Percentiles rank a stretch among this genome's conserved stretches.
Evolutionary conservation across 2,329 filamentous ascomycete genomes (phyloP).

Genomic region (Calcarisporium arbuscula): DNA sequence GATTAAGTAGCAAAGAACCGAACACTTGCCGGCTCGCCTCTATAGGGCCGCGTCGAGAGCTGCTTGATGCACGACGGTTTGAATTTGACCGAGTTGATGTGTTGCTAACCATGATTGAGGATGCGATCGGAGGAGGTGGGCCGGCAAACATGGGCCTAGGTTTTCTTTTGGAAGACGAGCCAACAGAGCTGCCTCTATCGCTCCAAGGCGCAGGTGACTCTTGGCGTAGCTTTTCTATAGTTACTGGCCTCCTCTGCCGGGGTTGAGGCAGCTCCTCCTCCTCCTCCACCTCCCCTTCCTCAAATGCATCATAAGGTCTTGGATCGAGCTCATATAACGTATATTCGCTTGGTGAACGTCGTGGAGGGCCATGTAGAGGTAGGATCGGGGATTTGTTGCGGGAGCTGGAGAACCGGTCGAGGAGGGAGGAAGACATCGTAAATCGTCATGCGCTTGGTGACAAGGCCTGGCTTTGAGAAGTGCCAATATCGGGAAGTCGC

Average conservation of each 20-base stretch:
- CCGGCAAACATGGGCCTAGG: slow-evolving; percentile 36
- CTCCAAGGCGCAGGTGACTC: slow-evolving; percentile 12
- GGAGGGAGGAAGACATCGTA: slow-evolving; percentile 24
- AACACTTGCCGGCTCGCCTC: slow-evolving; percentile 5
- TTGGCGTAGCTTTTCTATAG: slow-evolving; percentile 6
- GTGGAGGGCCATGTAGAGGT: slow-evolving; percentile 18
- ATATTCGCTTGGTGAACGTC: slow-evolving; percentile 26
- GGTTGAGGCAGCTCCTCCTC: slow-evolving; percentile 14
- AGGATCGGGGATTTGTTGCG: slow-evolving; percentile 18
- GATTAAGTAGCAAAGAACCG: slow-evolving; percentile 34
- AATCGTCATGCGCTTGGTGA: too few relatives aligned
- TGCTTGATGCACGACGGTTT: slow-evolving; percentile 11
- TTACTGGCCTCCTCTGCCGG: slow-evolving; percentile 14
- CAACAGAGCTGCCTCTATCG: slow-evolving; percentile 20
- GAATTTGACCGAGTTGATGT: slow-evolving; percentile 3
- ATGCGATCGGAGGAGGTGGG: slow-evolving; percentile 45
- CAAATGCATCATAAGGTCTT: slow-evolving; percentile 21
- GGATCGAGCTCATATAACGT: slow-evolving; percentile 34
- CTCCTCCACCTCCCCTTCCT: too few relatives aligned
- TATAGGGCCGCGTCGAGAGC: slow-evolving; percentile 4
- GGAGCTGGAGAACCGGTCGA: slow-evolving; percentile 20
- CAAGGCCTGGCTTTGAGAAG: too few relatives aligned
- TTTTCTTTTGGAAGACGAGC: slow-evolving; percentile 25
- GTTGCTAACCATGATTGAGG: slow-evolving; percentile 30
- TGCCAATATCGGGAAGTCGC: too few relatives aligned